Evolutionary conservation across 805 yeast species (phyloP), one percentile per base, ranked within the genome.

Genomic region (Starmerella floricola): DNA sequence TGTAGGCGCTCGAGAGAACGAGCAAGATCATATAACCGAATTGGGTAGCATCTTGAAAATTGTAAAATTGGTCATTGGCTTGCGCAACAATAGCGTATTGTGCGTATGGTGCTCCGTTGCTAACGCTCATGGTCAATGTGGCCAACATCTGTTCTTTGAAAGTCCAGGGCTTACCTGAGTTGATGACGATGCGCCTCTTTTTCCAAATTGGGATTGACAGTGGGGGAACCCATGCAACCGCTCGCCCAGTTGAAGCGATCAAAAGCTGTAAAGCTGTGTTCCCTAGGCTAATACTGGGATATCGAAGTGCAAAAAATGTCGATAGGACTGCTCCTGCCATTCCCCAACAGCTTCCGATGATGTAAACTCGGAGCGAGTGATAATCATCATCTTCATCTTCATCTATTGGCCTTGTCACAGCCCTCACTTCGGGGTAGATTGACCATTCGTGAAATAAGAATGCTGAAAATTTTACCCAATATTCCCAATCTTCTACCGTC

Each of bases 111-210:
- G 20, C 19, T 2, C 53, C 53, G 18, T 46, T 44, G 2, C 54
- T 33, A 2, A 53, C 54, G 13, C 52, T 47, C 48, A 55, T 54
- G 28, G 53, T 45, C n/a, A 59, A 52, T 1, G 83, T 72, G 2
- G 78, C 64, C 45, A 78, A 65, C 76, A 75, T 74, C 56, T 78
- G 83, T 52, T 78, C 84, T 53, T 78, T 78, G 47, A 58, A 63
- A 26, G 65, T 61, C 78, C 80, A 78, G 10, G 79, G 78, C 20
- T n/a, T 28, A 11, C 82, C 79, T 3, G 55, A 74, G 75, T 76
- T 77, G 42, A 76, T 55, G 6, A 35, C 42, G 8, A 36, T 16
- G 20, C 38, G 13, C 11, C 36, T 31, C 10, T 44, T 43, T 8
- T 19, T 31, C 1, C 46, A 44, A 13, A 35, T 8, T 3, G 41